Base-by-base conservation (phyloP, 1,284 basidiomycete genomes). In the Volvariella volvacea region DNA sequence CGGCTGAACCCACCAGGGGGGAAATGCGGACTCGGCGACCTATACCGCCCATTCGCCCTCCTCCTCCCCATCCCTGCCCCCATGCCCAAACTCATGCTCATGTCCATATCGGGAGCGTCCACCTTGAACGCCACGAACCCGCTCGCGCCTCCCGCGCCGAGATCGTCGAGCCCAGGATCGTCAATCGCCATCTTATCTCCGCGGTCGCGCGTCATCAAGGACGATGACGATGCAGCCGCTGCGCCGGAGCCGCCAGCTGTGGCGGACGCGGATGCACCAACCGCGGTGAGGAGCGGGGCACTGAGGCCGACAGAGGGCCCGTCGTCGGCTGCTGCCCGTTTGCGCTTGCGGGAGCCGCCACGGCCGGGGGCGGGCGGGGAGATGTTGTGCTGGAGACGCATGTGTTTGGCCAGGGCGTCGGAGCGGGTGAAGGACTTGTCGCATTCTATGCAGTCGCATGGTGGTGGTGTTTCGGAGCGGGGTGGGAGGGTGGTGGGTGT, bases 381-480 rank as follows among this genome's bases (percentile, higher is more conserved):
- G 54, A 88, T 83, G 55, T 83, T 80, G 64, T 94, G 91, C 57
- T 92, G 88, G 12, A 88, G 76, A 15, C 90, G 80, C 81, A 92
- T 88, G 60, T 94, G 91, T 58, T 94, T 94, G 14, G 86, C 85
- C 12, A 93, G 78, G 17, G 91, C 91, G 62, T 94, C 92, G 0
- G 90, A 91, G 25, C 91, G 85, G 3, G 92, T 92, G 60, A 94
- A 94, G 0, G 88, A 87, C 60, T 92, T 93, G 69, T 94, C 92
- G 58, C 92, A 94, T 65, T 93, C 92, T 88, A 55, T 15, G 33
- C 31, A 46, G n/a, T n/a, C n/a, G n/a, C n/a, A n/a, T n/a, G n/a
- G n/a, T n/a, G n/a, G n/a, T n/a, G n/a, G n/a, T n/a, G n/a, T n/a
- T n/a, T n/a, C n/a, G n/a, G n/a, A n/a, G n/a, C n/a, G n/a, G n/a